Evolutionary conservation across 192 early-diverging fungal species (phyloP).

Genomic region (Linnemannia hyalina): DNA sequence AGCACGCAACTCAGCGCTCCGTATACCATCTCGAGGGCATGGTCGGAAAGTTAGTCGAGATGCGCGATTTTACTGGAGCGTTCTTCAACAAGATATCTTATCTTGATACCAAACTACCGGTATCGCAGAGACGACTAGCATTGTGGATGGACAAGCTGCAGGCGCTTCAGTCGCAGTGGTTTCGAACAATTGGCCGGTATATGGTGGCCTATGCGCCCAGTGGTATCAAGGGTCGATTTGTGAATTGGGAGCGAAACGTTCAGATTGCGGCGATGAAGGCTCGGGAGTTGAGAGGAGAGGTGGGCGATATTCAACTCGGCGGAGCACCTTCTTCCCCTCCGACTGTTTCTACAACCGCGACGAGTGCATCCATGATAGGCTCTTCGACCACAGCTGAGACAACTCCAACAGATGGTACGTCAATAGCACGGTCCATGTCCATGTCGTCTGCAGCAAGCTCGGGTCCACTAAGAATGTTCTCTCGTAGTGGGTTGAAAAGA

Average conservation of each 20-base stretch:
- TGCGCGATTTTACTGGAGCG: constrained; percentile 51
- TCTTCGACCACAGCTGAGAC: background rate
- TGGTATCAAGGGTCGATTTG: constrained; percentile 32
- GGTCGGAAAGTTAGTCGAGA: constrained; percentile 48
- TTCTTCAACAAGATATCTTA: constrained; percentile 56
- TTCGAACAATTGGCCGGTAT: constrained; percentile 43
- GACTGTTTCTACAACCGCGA: background rate
- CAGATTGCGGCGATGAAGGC: constrained; percentile 35
- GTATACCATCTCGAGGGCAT: constrained; percentile 52
- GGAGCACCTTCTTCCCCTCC: background rate
- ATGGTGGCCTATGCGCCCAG: constrained; percentile 40
- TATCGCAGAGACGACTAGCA: constrained; percentile 35
- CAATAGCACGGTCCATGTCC: constrained; percentile 7
- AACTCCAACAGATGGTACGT: background rate
- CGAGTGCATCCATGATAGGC: background rate
- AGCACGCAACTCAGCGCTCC: constrained; percentile 45
- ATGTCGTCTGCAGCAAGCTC: background rate
- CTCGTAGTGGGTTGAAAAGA: background rate
- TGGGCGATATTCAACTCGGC: constrained; percentile 17
- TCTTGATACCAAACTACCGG: constrained; percentile 52
- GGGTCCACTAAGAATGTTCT: background rate
- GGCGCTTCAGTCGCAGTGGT: constrained; percentile 46
- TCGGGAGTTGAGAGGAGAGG: constrained; percentile 35
- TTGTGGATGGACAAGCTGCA: constrained; percentile 54
- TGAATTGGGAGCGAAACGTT: constrained; percentile 39